Percentiles rank a stretch among this genome's conserved stretches.
phyloP scores from a whole-genome alignment of 306 rosid species.

The Cicer bijugum region DNA sequence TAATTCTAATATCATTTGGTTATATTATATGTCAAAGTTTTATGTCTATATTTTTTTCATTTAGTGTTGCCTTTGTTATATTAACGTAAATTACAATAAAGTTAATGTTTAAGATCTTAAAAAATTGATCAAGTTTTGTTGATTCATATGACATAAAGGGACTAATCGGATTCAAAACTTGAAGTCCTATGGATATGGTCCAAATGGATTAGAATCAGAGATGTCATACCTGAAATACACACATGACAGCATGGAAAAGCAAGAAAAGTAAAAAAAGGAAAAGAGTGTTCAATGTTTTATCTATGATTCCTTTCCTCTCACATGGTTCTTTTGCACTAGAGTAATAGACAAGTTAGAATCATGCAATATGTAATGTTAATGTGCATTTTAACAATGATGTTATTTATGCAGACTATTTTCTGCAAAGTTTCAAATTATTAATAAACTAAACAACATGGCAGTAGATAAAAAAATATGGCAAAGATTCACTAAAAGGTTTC shows the following conservation, averaged over 20 bases:
- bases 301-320: slow-evolving; percentile 8
- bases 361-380: neutral
- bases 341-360: slow-evolving; percentile 25
- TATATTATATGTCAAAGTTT: neutral
- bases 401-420: neutral
- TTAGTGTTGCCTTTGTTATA: neutral
- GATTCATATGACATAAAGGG: slow-evolving; percentile 4
- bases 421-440: slow-evolving; percentile 12
- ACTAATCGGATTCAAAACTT: neutral
- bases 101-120: neutral
- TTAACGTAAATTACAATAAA: neutral
- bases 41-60: no score
- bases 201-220: neutral
- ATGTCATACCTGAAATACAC: neutral
- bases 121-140: neutral
- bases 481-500: slow-evolving; percentile 26
- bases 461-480: slow-evolving; percentile 5
- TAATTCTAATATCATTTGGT: neutral
- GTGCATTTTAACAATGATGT: neutral
- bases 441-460: slow-evolving; percentile 2
- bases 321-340: slow-evolving; percentile 19
- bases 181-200: neutral
- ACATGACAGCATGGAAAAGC: neutral
- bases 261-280: neutral
- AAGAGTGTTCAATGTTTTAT: neutral